phyloP scores from a whole-genome alignment of 768 basidiomycete genomes.

The Termitomyces sp. region DNA sequence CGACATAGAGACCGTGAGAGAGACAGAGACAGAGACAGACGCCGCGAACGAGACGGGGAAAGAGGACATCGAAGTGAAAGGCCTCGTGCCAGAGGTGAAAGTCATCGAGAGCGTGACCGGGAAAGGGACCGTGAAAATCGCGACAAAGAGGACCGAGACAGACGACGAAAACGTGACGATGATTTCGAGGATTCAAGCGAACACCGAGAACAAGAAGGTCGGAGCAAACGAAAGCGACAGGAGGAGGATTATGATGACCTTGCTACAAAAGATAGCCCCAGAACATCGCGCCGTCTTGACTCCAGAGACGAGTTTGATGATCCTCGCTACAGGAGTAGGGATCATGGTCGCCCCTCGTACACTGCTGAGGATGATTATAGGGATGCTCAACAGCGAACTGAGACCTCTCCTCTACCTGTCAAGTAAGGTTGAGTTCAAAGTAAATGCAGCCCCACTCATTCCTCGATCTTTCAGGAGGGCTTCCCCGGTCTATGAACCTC shows the following conservation, averaged over 20 bases:
- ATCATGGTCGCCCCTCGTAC: conserved; percentile 28
- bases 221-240: conserved; percentile 61
- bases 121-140: conserved; percentile 33
- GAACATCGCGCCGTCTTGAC: conserved; percentile 40
- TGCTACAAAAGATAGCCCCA: conserved; percentile 46
- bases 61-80: conserved; percentile 46
- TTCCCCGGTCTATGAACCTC: conserved; percentile 68
- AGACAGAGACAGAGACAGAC: conserved; percentile 41
- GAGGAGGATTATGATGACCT: conserved; percentile 49
- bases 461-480: conserved; percentile 44
- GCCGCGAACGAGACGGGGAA: conserved; percentile 49
- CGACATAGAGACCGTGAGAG: conserved; percentile 38
- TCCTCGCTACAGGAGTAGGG: conserved; percentile 39
- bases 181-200: conserved; percentile 50
- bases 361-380: conserved; percentile 37
- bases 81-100: conserved; percentile 47
- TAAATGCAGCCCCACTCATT: conserved; percentile 5
- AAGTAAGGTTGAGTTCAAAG: conserved; percentile 31
- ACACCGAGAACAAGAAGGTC: conserved; percentile 45
- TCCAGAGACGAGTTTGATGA: conserved; percentile 65
- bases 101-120: conserved; percentile 49
- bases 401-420: conserved; percentile 42
- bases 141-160: conserved; percentile 46
- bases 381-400: conserved; percentile 29
- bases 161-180: conserved; percentile 66